Conservation (phyloP, 1,284 basidiomycete genomes). For the Microbotryum saponariae region DNA sequence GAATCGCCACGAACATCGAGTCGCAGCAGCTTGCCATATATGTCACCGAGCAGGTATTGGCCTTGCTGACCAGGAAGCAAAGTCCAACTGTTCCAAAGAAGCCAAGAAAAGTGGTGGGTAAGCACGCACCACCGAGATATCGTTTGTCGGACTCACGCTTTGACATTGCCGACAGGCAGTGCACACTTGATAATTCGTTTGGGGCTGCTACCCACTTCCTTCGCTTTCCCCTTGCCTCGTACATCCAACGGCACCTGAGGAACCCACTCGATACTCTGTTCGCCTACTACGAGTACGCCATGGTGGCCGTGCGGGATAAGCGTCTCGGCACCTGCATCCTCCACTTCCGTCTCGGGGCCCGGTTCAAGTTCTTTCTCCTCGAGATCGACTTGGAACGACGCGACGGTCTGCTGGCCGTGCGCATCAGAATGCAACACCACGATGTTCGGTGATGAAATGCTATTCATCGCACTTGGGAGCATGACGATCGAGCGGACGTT, state of each 20-base stretch:
- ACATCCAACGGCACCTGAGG: background rate
- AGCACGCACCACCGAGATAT: background rate
- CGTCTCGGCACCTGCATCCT: slow-evolving; percentile 29
- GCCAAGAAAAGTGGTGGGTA: background rate
- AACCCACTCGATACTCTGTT: slow-evolving; percentile 21
- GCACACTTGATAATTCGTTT: slow-evolving; percentile 1
- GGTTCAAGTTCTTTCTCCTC: slow-evolving; percentile 23
- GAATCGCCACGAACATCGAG: slow-evolving; percentile 36
- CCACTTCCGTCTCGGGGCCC: slow-evolving; percentile 1
- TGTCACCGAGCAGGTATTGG: slow-evolving; percentile 60
- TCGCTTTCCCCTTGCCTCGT: slow-evolving; percentile 15
- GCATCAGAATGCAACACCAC: slow-evolving; percentile 15
- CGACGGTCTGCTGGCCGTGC: slow-evolving; percentile 9
- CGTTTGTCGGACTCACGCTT: slow-evolving; percentile 15
- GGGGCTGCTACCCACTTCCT: slow-evolving; percentile 1
- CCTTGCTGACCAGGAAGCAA: background rate
- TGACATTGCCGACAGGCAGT: slow-evolving; percentile 22
- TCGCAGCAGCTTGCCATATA: slow-evolving; percentile 62
- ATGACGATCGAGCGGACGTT: slow-evolving; percentile 29
- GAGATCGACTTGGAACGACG: slow-evolving; percentile 16
- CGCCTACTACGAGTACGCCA: slow-evolving; percentile 32
- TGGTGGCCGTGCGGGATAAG: slow-evolving; percentile 16
- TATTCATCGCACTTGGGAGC: background rate
- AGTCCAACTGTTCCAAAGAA: background rate
- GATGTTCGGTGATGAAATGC: background rate